Evolutionary conservation across 202 grass and related monocot genomes (phyloP).

Genomic region (Elaeis oleifera): DNA sequence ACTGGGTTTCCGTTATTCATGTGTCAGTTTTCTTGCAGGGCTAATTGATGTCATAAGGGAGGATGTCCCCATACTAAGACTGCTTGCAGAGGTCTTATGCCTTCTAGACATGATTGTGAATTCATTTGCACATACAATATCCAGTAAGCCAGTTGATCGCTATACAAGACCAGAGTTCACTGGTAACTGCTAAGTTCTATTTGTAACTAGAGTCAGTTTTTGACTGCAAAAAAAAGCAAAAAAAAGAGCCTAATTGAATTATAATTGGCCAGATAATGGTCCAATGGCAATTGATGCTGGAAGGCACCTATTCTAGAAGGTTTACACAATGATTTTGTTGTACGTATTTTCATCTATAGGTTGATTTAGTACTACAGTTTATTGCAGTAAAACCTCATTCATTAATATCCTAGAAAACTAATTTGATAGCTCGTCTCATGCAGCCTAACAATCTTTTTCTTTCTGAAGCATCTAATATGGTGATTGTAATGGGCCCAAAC

Average conservation of each 20-base stretch:
- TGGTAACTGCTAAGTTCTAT: conserved; percentile 25
- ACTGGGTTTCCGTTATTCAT: conserved; percentile 1
- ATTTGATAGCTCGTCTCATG: conserved; percentile 19
- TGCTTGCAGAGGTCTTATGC: conserved; percentile 85
- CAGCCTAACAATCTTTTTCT: conserved; percentile 90
- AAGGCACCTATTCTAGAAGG: conserved; percentile 87
- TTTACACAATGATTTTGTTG: conserved; percentile 72
- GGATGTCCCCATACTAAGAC: conserved; percentile 59
- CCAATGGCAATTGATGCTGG: conserved; percentile 90
- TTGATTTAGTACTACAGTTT: conserved; percentile 22
- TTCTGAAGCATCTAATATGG: conserved; percentile 97
- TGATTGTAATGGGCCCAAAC: conserved; percentile 92
- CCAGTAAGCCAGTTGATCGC: conserved; percentile 66
- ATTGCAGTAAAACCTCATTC: conserved; percentile 19
- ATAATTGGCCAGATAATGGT: conserved; percentile 55
- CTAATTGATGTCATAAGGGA: conserved; percentile 72
- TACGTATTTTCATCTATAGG: conserved; percentile 28
- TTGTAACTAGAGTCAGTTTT: conserved; percentile 1
- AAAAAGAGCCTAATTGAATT: conserved; percentile 16
- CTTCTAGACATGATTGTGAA: conserved; percentile 96
- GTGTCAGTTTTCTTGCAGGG: conserved; percentile 28
- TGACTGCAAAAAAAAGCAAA: conserved; percentile 8
- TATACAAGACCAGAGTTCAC: conserved; percentile 90
- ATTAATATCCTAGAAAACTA: conserved; percentile 15
- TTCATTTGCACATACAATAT: conserved; percentile 88